Base-by-base conservation (phyloP, 208 protist species). In the Crithidia brevicula region DNA sequence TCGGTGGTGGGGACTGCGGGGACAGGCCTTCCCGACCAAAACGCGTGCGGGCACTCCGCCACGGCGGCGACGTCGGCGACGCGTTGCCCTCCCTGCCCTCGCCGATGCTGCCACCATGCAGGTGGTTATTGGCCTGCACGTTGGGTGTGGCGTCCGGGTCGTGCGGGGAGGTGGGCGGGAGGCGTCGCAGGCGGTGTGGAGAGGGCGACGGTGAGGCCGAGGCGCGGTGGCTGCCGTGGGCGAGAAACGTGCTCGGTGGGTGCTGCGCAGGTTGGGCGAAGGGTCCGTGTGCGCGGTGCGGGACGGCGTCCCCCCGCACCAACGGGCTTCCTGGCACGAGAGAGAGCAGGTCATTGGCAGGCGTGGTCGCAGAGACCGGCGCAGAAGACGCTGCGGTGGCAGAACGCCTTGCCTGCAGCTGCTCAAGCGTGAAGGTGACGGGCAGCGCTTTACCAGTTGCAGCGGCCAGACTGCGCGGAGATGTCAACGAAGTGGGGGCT, bases 221-320 rank as follows among this genome's bases (percentile, higher is more conserved):
- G 13, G n/a, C 4, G 62, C 47, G 50, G 38, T 34, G 36, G 36
- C 50, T 20, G 25, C 62, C 50, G 38, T 58, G 62, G 4, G 43
- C 50, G 10, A 68, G 50, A 25, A 68, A 56, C 3, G 38, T 59
- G 22, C 45, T 20, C 4, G 51, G 45, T 9, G 62, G 51, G 62
- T 68, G 62, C 18, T 59, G 62, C 6, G 40, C 28, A 0, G 62
- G 51, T 28, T 59, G 62, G 9, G 62, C 47, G 5, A 68, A 68
- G 1, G 62, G 62, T 13, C 62, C 62, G 36, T 68, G 62, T 3
- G 62, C 38, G 13, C 50, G 62, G 47, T 59, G 62, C 28, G 40
- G 62, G 6, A 67, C 11, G 1, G 36, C 36, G 22, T 34, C n/a
- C 34, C 50, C 61, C 1, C 61, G n/a, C 40, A 4, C 40, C 11